Base-by-base conservation (phyloP, 2,329 filamentous ascomycete genomes). In the Clonostachys rosea region DNA sequence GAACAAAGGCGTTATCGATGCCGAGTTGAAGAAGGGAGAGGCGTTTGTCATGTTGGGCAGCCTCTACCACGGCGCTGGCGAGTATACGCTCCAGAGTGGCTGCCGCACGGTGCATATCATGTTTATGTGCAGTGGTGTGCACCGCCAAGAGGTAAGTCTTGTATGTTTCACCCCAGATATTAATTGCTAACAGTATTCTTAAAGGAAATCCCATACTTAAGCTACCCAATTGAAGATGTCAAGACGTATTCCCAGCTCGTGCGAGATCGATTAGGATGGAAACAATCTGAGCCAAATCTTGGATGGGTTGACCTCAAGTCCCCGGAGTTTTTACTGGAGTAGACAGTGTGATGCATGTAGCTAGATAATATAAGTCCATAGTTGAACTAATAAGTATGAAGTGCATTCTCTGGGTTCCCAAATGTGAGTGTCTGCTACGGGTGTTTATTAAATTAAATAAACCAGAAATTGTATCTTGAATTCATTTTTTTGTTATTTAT, bases 241-340 rank as follows among this genome's bases (percentile, higher is more conserved):
- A 66, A 60, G 53, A 61, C 55, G 6, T 68, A 63, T 46, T 65
- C 65, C 8, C 56, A 60, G 43, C 44, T 68, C 5, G 65, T 67
- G 14, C 59, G 60, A 37, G 60, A 68, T 16, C 56, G 65, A 18
- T 47, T 69, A 42, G 66, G 65, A 2, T 69, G 65, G 65, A 67
- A 63, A 49, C 64, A 68, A 47, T 63, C 60, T 34, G 65, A 69
- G 47, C 66, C 65, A 16, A 68, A 68, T 46, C 47, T 69, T 33
- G 66, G 66, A 2, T 69, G 66, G 65, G 62, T 69, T 14, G 67
- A 68, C 52, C 53, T 69, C 40, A 64, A 61, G 49, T 62, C 59
- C 18, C 66, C 65, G 1, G 64, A 69, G 40, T 62, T 47, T 30
- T 36, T 53, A 10, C 45, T 53, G 4, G 24, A 30, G 24, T 3